Percentiles rank a stretch among this genome's conserved stretches.
These are phyloP conservation scores for Penicillium rolfsii DNA, from an alignment of 2,329 filamentous ascomycete species.

Conservation along the genomic window DNA sequence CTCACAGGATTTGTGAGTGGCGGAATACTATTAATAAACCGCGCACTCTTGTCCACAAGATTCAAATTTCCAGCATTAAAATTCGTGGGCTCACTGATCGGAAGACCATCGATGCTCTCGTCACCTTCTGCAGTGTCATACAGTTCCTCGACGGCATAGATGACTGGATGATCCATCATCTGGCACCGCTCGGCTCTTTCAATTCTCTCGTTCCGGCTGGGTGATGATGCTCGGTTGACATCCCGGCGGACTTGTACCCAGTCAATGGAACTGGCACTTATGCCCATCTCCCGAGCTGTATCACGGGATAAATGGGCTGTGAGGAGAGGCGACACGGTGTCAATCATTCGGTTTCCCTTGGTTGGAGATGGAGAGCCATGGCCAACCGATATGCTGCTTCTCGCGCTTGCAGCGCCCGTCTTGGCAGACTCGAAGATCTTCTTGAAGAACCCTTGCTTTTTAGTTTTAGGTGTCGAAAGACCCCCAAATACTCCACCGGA, in stretches of 20 bases:
- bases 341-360: constrained; percentile 50
- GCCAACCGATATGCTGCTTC: constrained; percentile 77
- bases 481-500: constrained; percentile 74
- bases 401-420: constrained; percentile 85
- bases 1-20: constrained; percentile 79
- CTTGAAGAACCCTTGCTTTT: constrained; percentile 90
- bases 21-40: constrained; percentile 83
- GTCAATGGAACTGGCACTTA: constrained; percentile 64
- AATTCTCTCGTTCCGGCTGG: constrained; percentile 82
- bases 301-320: constrained; percentile 47
- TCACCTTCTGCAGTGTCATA: constrained; percentile 85
- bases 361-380: constrained; percentile 53
- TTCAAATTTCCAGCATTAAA: constrained; percentile 78
- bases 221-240: constrained; percentile 90
- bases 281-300: constrained; percentile 70
- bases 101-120: constrained; percentile 81
- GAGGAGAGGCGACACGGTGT: constrained; percentile 49
- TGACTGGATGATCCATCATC: constrained; percentile 87
- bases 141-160: constrained; percentile 88
- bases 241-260: constrained; percentile 98
- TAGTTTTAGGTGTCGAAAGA: constrained; percentile 72
- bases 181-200: constrained; percentile 88
- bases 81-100: constrained; percentile 79
- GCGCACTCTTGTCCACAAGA: constrained; percentile 92
- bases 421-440: constrained; percentile 94